Conservation (phyloP, 108 stramenopile genomes). For the Cyclotella cryptica region DNA sequence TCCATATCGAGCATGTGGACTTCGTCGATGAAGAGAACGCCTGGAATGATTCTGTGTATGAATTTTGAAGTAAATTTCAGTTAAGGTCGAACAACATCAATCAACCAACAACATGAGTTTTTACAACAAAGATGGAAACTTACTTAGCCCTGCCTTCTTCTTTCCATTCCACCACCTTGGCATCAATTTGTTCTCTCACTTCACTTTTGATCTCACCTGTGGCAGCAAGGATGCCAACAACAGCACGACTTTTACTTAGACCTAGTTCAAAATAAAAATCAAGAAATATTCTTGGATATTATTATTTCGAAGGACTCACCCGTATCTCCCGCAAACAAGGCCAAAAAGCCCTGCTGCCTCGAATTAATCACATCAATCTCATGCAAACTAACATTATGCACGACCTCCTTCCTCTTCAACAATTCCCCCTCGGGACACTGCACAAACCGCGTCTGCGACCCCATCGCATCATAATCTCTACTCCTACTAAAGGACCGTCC, state of each 20-base stretch:
- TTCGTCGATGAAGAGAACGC: constrained; percentile 99
- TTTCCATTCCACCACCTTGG: constrained; percentile 97
- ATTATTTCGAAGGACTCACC: constrained; percentile 47
- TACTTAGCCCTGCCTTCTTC: constrained; percentile 96
- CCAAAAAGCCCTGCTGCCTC: constrained; percentile 98
- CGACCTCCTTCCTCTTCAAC: constrained; percentile 97
- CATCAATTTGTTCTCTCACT: constrained; percentile 97
- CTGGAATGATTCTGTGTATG: constrained; percentile 85
- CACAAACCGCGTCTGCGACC: constrained; percentile 96
- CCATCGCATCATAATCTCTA: constrained; percentile 99
- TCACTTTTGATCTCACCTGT: constrained; percentile 92
- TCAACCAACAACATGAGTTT: neutral
- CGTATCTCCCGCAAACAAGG: constrained; percentile 98
- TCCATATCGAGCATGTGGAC: constrained; percentile 98
- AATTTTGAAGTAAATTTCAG: constrained; percentile 32
- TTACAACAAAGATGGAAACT: neutral
- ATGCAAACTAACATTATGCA: constrained; percentile 95
- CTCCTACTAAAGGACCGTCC: constrained; percentile 94
- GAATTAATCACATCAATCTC: constrained; percentile 99
- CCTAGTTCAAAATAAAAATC: too few relatives aligned
- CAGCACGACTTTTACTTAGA: neutral
- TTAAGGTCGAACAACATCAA: constrained; percentile 57
- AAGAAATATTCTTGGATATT: neutral
- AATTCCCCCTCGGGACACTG: constrained; percentile 99
- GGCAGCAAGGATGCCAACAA: neutral